Base-by-base conservation (phyloP, 1,284 basidiomycete genomes). In the Moesziomyces aphidis region DNA sequence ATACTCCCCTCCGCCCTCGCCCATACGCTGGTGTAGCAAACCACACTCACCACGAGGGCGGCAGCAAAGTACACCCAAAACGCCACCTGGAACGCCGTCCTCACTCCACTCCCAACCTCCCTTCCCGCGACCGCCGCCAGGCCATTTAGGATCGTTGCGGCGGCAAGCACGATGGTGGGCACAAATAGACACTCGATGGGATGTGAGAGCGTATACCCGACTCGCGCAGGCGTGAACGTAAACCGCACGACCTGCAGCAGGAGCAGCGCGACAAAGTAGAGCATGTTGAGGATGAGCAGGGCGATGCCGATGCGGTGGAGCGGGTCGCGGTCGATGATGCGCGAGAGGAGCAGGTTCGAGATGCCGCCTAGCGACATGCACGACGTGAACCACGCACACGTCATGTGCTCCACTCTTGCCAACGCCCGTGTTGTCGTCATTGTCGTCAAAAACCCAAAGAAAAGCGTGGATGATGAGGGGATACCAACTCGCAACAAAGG, bases 161-260 rank as follows among this genome's bases (percentile, higher is more conserved):
- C 53, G 10, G 69, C 67, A 4, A 76, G 54, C 1, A 66, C 39
- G 2, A 50, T 31, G 0, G 73, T 73, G 15, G 63, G 69, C 22
- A 76, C n/a, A 55, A 76, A 76, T 43, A 66, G 51, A 48, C 60
- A 57, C 28, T 76, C 73, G 58, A 65, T 59, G 13, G 73, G 73
- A 42, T 76, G 66, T 5, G 34, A 15, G 11, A 76, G 52, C 0
- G 69, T 65, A 28, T 54, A 62, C 4, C 17, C 0, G 3, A 75
- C 6, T 3, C 47, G 28, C 0, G 62, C 67, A 0, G 28, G 51
- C 1, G 59, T 61, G 5, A 28, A 24, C 24, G 54, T 46, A 46
- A 47, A 72, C 13, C 73, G 62, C 7, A 60, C 31, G 17, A 68
- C 17, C 28, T 66, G 62, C 3, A 69, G 39, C 13, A 50, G 9